Base-by-base conservation (phyloP, 805 yeast species). In the Yarrowia keelungensis region DNA sequence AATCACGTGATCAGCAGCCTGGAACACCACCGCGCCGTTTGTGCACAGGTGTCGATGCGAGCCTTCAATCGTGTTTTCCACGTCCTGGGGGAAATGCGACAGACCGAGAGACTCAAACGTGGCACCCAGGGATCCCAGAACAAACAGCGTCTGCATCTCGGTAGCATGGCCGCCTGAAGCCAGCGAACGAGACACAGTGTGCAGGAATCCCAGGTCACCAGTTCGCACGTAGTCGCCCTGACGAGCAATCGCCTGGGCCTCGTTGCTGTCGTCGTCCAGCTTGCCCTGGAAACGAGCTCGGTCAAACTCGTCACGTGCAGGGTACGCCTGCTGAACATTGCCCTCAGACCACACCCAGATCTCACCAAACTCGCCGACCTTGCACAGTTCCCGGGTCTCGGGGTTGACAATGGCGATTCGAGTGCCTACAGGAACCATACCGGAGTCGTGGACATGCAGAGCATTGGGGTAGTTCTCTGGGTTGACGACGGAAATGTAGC, bases 281-380 rank as follows among this genome's bases (percentile, higher is more conserved):
- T 82, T 84, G 15, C 92, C 94, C 32, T 80, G 78, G 72, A 90
- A 86, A 71, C 90, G 90, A 22, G 81, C 81, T 11, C 80, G 77
- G 7, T 81, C 81, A 71, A 88, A 85, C 12, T 80, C 78, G 71
- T 87, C 90, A 10, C 83, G 80, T 1, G 73, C 74, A 65, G 84
- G 81, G 47, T 86, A 85, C 75, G 87, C 88, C 8, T 86, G 85
- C 12, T 82, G 77, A 38, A 87, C 89, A 73, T 89, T 92, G 0
- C 94, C 97, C 71, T 92, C 97, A 0, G 97, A 90, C 71, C 90
- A 86, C 1, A 94, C 96, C 98, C 98, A 95, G 47, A 95, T 92
- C 79, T 95, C 99, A 42, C 99, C 99, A 77, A 86, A 87, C 77
- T 95, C 99, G 8, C 98, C 98, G 65, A 88, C 88, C 69, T 85